Evolutionary conservation across 768 basidiomycete species (phyloP), one percentile per base, ranked within the genome.

Genomic region (Suillus tomentosus): DNA sequence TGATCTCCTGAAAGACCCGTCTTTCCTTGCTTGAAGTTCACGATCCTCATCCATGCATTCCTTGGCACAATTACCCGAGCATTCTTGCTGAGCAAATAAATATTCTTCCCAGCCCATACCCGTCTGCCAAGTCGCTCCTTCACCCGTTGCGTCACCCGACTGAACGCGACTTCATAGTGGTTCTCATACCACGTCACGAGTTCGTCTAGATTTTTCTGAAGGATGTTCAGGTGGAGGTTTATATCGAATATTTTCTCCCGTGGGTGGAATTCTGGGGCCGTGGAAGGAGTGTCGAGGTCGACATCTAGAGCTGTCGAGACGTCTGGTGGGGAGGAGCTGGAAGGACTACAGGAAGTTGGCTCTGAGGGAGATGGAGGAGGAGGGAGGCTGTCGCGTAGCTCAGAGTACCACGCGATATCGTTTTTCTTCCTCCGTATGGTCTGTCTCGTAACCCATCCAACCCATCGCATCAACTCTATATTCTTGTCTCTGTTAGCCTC

Each of bases 101-200:
- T 67, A 61, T 86, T 77, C 72, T 84, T 86, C 39, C 73, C 79
- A 6, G 67, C 72, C 90, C 90, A 92, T 0, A 93, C 84, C 13
- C 92, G 85, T n/a, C 92, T 85, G 10, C 90, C 90, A n/a, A 92
- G 76, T 37, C 85, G 80, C 76, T 93, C 90, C 75, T 91, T 91
- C n/a, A 86, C 63, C 19, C 91, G 84, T 66, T 88, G 84, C 3
- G 79, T 78, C 19, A 79, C 84, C 11, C 89, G 84, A 6, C 77
- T 82, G 8, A 85, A 66, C 3, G 82, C 75, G n/a, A 76, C 74
- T 14, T 87, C 73, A 39, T 76, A 79, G 27, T 70, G 67, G 58
- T 67, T 57, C 3, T 71, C 66, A 43, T 79, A 72, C 60, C 92
- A 79, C 3, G 73, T 68, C 60, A 79, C 73, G 27, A 93, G 76